Conservation (phyloP, 2,329 filamentous ascomycete species). For the Falciphora oryzae region DNA sequence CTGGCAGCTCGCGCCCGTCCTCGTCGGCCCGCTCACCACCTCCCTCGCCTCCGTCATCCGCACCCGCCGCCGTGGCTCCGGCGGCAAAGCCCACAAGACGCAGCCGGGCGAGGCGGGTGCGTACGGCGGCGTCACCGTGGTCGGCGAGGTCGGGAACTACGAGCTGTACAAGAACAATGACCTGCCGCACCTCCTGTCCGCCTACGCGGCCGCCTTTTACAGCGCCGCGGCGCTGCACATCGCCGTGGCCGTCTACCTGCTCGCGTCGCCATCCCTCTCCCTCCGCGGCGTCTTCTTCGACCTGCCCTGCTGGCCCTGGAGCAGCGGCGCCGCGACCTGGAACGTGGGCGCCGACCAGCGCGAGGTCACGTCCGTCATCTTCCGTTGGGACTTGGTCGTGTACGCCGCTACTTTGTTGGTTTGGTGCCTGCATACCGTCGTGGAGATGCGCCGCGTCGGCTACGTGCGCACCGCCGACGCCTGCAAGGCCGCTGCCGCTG, state of each 20-base stretch:
- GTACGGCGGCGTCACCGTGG: not conserved
- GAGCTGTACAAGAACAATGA: not conserved
- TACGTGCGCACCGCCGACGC: constrained; percentile 2
- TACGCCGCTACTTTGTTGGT: not conserved
- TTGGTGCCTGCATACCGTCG: not conserved
- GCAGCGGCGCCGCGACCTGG: not conserved
- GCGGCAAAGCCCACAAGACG: no score
- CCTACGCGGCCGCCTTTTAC: not conserved
- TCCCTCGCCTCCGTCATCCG: not conserved
- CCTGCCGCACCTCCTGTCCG: constrained; percentile 2
- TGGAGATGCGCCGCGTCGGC: constrained; percentile 6
- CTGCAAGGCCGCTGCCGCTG: not conserved
- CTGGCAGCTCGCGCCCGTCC: constrained; percentile 15
- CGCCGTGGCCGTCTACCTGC: not conserved
- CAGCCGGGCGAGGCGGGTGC: not conserved
- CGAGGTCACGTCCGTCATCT: not conserved
- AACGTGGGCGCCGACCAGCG: not conserved
- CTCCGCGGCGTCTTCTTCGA: not conserved
- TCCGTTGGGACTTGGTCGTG: not conserved
- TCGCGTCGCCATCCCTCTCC: not conserved
- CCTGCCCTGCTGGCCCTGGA: not conserved
- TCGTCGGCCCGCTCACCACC: constrained; percentile 7
- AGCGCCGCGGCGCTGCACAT: not conserved
- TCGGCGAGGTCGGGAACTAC: not conserved
- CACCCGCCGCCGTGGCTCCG: no score